phyloP scores from a whole-genome alignment of 441 rosid species.

The Croton setiger region DNA sequence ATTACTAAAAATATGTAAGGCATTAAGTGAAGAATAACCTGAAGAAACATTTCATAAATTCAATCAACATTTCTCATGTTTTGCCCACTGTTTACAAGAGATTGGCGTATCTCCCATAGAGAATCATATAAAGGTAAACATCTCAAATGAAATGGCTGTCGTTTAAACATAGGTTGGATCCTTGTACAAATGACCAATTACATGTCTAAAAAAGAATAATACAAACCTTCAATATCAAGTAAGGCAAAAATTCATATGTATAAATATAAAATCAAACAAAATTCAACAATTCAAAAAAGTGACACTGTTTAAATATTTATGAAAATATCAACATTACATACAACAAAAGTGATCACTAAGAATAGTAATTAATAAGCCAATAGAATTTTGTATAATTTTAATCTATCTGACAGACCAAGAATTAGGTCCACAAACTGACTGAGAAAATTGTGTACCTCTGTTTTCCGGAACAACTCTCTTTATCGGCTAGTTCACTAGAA shows the following conservation, averaged over 20 bases:
- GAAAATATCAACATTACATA: background rate
- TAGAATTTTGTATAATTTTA: background rate
- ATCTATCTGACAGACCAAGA: background rate
- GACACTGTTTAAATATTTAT: too few species aligned
- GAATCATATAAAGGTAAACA: too few species aligned
- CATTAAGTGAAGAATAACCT: too few species aligned
- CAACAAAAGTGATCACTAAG: background rate
- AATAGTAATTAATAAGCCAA: background rate
- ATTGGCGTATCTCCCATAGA: too few species aligned
- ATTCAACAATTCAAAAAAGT: too few species aligned
- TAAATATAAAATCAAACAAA: too few species aligned
- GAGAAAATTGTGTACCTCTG: constrained; percentile 58
- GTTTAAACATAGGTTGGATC: background rate
- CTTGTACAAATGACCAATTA: background rate
- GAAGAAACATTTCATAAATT: too few species aligned
- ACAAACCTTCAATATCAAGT: background rate
- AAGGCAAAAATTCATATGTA: background rate
- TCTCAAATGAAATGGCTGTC: too few species aligned
- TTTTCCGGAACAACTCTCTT: constrained; percentile 72
- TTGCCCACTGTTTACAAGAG: too few species aligned
- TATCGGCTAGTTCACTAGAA: constrained; percentile 49
- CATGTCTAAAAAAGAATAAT: background rate
- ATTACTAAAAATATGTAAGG: too few species aligned
- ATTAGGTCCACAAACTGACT: background rate
- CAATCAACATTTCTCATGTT: too few species aligned